Conservation (phyloP, 164 flowering plant species). For the Vitis rotundifolia region DNA sequence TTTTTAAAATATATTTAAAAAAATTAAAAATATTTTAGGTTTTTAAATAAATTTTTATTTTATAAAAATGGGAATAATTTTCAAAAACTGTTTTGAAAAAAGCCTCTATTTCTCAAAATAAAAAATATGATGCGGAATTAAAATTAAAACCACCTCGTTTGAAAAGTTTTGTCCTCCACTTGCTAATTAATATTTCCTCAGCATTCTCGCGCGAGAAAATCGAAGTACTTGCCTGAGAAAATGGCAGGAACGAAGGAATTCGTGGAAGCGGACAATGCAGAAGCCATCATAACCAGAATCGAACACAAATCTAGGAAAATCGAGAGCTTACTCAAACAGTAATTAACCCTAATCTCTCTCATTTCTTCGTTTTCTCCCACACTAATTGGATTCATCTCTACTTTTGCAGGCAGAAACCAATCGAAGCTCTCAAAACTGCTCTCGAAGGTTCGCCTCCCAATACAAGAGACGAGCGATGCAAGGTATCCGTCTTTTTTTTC, state of each 20-base stretch:
- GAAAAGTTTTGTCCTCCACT: too few relatives aligned
- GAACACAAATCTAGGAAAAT: slow-evolving; percentile 92
- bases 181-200: too few relatives aligned
- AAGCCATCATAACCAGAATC: slow-evolving; percentile 84
- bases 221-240: not conserved
- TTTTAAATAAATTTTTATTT: too few relatives aligned
- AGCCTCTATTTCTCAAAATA: too few relatives aligned
- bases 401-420: slow-evolving; percentile 58
- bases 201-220: too few relatives aligned
- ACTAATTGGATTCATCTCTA: not conserved
- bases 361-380: not conserved
- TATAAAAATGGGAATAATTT: too few relatives aligned
- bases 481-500: slow-evolving; percentile 37
- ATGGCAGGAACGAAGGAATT: slow-evolving; percentile 44
- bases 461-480: slow-evolving; percentile 88
- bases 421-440: slow-evolving; percentile 93
- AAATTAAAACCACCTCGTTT: too few relatives aligned
- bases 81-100: too few relatives aligned
- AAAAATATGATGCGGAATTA: too few relatives aligned
- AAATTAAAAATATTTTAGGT: too few relatives aligned
- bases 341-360: slow-evolving; percentile 1
- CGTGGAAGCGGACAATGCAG: slow-evolving; percentile 77
- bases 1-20: too few relatives aligned
- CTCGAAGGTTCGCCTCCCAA: slow-evolving; percentile 90
- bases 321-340: slow-evolving; percentile 94